Evolutionary conservation across 495 filamentous ascomycete genomes (phyloP).

Genomic region (Neurospora sp.): DNA sequence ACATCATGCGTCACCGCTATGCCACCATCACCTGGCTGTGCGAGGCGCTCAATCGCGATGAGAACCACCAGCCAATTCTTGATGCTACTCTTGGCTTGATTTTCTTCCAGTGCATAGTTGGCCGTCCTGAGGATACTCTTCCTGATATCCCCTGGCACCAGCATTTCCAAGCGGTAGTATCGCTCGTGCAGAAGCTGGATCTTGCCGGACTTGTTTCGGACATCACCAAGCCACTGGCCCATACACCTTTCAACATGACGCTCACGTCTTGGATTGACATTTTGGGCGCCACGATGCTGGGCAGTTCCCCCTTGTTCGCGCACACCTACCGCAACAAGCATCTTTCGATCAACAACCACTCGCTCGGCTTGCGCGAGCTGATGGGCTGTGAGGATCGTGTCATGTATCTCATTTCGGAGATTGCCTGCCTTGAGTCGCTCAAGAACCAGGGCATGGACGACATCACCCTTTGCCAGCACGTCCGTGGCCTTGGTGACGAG

Average conservation of each 20-base stretch:
- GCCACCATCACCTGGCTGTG: slow-evolving; percentile 81
- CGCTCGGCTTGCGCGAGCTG: slow-evolving; percentile 70
- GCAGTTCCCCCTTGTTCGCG: slow-evolving; percentile 74
- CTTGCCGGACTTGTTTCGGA: slow-evolving; percentile 55
- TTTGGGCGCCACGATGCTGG: slow-evolving; percentile 85
- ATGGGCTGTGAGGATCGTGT: slow-evolving; percentile 98
- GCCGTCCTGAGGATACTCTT: slow-evolving; percentile 70
- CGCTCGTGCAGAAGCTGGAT: slow-evolving; percentile 75
- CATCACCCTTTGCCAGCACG: slow-evolving; percentile 74
- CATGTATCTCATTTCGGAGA: slow-evolving; percentile 98
- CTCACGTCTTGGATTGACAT: slow-evolving; percentile 96
- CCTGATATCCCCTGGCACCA: slow-evolving; percentile 95
- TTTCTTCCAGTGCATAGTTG: slow-evolving; percentile 93
- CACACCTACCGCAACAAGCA: slow-evolving; percentile 90
- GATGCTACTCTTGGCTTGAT: slow-evolving; percentile 95
- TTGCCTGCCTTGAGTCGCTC: slow-evolving; percentile 85
- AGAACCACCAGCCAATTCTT: slow-evolving; percentile 76
- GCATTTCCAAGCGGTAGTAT: slow-evolving; percentile 86
- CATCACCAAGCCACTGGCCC: slow-evolving; percentile 42
- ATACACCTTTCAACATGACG: slow-evolving; percentile 91
- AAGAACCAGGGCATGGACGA: slow-evolving; percentile 74
- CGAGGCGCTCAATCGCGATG: slow-evolving; percentile 68
- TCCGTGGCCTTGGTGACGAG: slow-evolving; percentile 68
- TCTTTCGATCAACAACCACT: slow-evolving; percentile 54
- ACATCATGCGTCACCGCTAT: slow-evolving; percentile 89